Evolutionary conservation across 345 rosid genomes (phyloP).

Genomic region (Eucalyptus marginata): DNA sequence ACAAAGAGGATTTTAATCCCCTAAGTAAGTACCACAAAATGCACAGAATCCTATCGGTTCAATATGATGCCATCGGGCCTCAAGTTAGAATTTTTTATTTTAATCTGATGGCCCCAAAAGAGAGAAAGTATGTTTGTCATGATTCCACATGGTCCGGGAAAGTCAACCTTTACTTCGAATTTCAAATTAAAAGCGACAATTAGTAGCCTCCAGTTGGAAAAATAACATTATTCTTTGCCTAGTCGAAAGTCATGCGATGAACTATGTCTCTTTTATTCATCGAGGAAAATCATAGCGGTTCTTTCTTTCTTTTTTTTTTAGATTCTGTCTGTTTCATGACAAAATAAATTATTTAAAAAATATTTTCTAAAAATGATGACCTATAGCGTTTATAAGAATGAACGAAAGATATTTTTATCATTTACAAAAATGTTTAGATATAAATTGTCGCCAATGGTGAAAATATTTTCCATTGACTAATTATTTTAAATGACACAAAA

Average conservation of each 20-base stretch:
- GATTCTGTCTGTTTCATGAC: accelerated
- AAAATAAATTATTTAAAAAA: neutral
- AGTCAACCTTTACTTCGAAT: neutral
- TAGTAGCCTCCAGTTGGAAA: neutral
- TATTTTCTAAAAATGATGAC: accelerated
- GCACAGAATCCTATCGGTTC: neutral
- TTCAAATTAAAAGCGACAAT: neutral
- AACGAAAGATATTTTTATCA: accelerated
- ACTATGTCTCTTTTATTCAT: neutral
- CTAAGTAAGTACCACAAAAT: neutral
- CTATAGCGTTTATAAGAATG: accelerated
- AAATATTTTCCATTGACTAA: neutral
- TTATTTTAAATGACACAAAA: accelerated
- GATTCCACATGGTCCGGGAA: neutral
- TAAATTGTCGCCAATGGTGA: neutral
- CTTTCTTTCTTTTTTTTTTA: neutral
- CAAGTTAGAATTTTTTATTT: neutral
- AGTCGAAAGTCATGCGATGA: neutral
- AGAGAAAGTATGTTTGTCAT: neutral
- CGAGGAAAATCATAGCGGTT: neutral
- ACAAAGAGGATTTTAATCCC: neutral
- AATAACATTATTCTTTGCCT: neutral
- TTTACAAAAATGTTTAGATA: neutral
- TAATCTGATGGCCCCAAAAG: neutral
- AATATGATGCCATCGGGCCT: neutral